phyloP scores from a whole-genome alignment of 1,284 basidiomycete genomes.

The Stereum hirsutum region DNA sequence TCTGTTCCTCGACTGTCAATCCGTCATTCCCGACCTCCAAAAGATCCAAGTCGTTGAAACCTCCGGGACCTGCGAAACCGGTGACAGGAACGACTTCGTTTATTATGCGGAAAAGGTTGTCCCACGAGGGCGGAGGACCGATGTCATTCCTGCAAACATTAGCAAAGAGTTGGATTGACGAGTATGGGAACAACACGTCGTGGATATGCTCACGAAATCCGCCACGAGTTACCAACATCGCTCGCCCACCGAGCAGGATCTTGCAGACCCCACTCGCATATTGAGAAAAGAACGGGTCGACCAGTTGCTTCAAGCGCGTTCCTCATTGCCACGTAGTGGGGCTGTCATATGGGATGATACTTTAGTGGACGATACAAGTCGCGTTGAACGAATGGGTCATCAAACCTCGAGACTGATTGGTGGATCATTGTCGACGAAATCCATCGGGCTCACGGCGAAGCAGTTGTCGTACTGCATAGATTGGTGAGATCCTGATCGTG shows the following conservation, averaged over 20 bases:
- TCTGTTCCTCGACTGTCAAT: too few species aligned
- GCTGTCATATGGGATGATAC: too few species aligned
- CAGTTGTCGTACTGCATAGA: conserved; percentile 33
- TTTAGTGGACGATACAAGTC: neutral
- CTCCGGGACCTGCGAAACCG: conserved; percentile 32
- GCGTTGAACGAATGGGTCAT: neutral
- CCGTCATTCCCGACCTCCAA: too few species aligned
- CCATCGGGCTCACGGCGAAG: conserved; percentile 32
- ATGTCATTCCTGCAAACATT: conserved; percentile 36
- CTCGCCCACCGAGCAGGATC: conserved; percentile 39
- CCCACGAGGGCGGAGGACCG: conserved; percentile 29
- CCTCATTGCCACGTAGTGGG: conserved; percentile 40
- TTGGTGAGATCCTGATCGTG: neutral
- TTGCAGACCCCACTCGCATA: conserved; percentile 46
- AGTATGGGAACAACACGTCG: too few species aligned
- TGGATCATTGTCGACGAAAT: conserved; percentile 34
- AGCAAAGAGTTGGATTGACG: too few species aligned
- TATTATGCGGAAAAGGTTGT: conserved; percentile 36
- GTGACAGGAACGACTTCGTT: conserved; percentile 41
- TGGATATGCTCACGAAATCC: conserved; percentile 28
- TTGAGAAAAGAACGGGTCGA: conserved; percentile 39
- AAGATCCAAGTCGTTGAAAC: too few species aligned
- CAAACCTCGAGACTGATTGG: neutral
- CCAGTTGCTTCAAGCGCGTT: conserved; percentile 37
- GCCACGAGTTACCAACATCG: conserved; percentile 37